Percentiles rank a stretch among this genome's conserved stretches.
Conservation (phyloP, 345 rosid genomes). For the Salix arbutifolia region DNA sequence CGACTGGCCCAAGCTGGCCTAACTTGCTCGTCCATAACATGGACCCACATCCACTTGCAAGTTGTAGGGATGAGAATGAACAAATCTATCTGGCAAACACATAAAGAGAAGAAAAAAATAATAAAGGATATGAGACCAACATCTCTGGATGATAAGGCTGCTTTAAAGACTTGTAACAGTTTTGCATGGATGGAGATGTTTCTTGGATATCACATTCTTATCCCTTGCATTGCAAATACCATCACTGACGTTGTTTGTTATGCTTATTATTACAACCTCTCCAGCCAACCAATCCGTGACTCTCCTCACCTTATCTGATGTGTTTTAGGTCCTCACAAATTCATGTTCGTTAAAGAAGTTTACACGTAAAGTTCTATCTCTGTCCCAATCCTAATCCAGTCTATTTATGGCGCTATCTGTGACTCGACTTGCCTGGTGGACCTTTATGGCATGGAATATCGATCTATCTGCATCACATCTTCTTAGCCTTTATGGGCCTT, state of each 20-base stretch:
- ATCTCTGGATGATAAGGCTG: neutral
- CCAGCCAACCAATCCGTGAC: neutral
- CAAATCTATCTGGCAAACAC: neutral
- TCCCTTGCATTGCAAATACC: neutral
- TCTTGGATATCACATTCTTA: conserved; percentile 8
- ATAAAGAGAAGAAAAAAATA: neutral
- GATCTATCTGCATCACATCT: neutral
- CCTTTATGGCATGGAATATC: neutral
- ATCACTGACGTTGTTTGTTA: neutral
- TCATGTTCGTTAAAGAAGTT: neutral
- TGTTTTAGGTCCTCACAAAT: neutral
- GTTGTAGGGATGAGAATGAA: conserved; percentile 2
- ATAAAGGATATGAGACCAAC: neutral
- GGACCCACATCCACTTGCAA: conserved; percentile 10
- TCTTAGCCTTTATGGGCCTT: neutral
- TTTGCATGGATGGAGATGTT: neutral
- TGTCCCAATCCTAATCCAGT: neutral
- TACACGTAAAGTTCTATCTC: neutral
- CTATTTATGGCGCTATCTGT: neutral
- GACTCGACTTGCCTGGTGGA: neutral
- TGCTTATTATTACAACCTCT: neutral
- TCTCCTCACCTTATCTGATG: neutral
- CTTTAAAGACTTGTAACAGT: neutral
- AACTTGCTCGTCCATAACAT: neutral
- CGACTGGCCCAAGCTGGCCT: neutral